Conservation (phyloP, 2,329 filamentous ascomycete genomes). For the Diaporthe velutina region DNA sequence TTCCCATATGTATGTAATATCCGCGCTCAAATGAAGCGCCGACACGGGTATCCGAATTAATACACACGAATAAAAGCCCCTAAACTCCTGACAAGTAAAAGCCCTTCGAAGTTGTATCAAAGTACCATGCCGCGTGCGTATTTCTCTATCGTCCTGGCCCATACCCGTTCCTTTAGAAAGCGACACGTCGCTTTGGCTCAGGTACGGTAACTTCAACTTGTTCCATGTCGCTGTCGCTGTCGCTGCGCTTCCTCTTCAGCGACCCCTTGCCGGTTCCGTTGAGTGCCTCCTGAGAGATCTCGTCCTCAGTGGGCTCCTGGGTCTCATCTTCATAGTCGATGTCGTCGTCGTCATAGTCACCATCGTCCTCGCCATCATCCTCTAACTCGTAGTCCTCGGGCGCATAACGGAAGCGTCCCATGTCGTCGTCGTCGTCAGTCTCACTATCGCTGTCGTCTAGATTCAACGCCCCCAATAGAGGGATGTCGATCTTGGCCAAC, state of each 20-base stretch:
- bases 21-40: conserved; percentile 5
- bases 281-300: conserved; percentile 42
- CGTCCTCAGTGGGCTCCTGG: conserved; percentile 44
- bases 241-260: conserved; percentile 39
- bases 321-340: conserved; percentile 46
- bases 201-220: conserved; percentile 23
- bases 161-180: neutral
- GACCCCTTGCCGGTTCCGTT: conserved; percentile 42
- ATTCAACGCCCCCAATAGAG: conserved; percentile 58
- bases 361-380: conserved; percentile 44
- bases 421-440: conserved; percentile 50
- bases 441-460: conserved; percentile 59
- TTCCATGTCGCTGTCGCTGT: conserved; percentile 35
- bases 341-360: conserved; percentile 46
- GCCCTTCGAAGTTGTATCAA: conserved; percentile 8
- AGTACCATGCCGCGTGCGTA: neutral
- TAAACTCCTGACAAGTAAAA: conserved; percentile 13
- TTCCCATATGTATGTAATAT: conserved; percentile 17
- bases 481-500: conserved; percentile 59
- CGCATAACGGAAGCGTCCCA: conserved; percentile 44
- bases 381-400: conserved; percentile 44
- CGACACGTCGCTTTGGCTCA: conserved; percentile 21
- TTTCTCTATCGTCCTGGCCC: neutral
- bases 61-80: conserved; percentile 20
- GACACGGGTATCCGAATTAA: conserved; percentile 32